These are phyloP conservation scores for Ceratocystis diversiconidia DNA, from an alignment of 2,329 filamentous ascomycete genomes.

Conservation along the genomic window DNA sequence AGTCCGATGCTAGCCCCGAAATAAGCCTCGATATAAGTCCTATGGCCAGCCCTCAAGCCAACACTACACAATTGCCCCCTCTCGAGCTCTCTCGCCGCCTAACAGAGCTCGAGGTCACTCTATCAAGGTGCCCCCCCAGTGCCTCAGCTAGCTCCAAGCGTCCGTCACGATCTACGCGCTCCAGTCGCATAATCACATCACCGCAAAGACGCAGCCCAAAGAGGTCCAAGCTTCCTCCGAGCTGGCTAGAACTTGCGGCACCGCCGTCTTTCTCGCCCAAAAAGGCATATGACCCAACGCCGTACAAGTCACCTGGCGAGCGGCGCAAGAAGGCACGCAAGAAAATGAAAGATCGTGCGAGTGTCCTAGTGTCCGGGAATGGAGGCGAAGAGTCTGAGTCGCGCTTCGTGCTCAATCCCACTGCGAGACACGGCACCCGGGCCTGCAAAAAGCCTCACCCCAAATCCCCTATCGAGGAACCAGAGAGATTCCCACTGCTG, in stretches of 20 bases:
- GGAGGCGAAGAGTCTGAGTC: background rate
- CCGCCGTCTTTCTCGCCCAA: conserved; percentile 7
- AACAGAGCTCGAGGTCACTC: background rate
- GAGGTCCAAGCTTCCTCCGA: background rate
- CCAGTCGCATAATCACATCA: background rate
- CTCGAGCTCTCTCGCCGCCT: background rate
- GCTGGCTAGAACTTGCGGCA: background rate
- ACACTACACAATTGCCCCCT: background rate
- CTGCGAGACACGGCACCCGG: background rate
- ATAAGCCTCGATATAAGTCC: background rate
- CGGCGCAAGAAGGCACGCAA: conserved; percentile 10
- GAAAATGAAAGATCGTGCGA: conserved; percentile 1
- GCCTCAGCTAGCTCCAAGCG: background rate
- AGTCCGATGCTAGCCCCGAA: background rate
- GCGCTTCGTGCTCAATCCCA: background rate
- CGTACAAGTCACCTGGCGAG: conserved; percentile 4
- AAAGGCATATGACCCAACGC: conserved; percentile 11
- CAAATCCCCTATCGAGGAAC: background rate
- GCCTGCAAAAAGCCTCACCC: background rate
- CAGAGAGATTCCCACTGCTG: background rate
- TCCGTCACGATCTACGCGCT: background rate
- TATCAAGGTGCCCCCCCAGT: background rate
- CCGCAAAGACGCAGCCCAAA: background rate
- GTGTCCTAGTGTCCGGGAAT: background rate
- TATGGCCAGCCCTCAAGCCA: background rate